A percentile compares a stretch with the other conserved stretches of the same genome.
Evolutionary conservation across 768 basidiomycete species (phyloP).

Genomic region (Mycena metata): DNA sequence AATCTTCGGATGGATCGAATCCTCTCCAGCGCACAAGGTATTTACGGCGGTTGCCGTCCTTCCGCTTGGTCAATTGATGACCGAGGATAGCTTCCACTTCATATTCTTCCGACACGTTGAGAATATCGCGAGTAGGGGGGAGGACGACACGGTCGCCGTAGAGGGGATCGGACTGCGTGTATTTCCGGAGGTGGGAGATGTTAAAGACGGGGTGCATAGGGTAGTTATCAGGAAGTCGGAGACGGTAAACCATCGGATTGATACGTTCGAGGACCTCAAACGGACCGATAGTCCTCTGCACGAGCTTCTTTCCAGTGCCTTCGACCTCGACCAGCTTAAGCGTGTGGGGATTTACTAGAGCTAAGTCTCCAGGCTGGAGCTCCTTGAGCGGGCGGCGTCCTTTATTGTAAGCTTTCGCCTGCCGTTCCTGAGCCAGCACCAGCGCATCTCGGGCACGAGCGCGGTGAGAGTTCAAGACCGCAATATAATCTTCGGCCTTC

Average conservation of each 20-base stretch:
- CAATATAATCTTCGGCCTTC: neutral
- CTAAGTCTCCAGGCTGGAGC: neutral
- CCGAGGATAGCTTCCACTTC: too few species aligned
- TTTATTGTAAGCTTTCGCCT: conserved; percentile 41
- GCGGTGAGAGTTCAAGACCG: neutral
- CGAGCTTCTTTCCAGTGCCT: too few species aligned
- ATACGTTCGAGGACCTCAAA: too few species aligned
- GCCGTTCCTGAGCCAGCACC: conserved; percentile 40
- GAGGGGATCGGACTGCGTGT: neutral
- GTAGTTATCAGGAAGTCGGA: conserved; percentile 1
- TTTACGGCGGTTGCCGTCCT: neutral
- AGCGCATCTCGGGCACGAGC: conserved; percentile 36
- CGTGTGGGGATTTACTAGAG: neutral
- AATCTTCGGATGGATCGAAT: neutral
- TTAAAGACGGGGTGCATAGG: neutral
- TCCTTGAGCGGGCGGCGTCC: neutral
- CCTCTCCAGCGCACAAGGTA: conserved; percentile 4
- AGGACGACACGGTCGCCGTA: neutral
- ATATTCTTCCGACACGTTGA: neutral
- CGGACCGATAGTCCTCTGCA: too few species aligned
- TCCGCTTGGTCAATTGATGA: neutral
- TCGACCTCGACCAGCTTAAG: neutral
- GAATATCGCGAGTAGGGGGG: neutral
- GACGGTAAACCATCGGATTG: neutral
- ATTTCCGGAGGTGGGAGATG: neutral